Evolutionary conservation across 306 rosid genomes (phyloP).

Genomic region (Rubus idaeus): DNA sequence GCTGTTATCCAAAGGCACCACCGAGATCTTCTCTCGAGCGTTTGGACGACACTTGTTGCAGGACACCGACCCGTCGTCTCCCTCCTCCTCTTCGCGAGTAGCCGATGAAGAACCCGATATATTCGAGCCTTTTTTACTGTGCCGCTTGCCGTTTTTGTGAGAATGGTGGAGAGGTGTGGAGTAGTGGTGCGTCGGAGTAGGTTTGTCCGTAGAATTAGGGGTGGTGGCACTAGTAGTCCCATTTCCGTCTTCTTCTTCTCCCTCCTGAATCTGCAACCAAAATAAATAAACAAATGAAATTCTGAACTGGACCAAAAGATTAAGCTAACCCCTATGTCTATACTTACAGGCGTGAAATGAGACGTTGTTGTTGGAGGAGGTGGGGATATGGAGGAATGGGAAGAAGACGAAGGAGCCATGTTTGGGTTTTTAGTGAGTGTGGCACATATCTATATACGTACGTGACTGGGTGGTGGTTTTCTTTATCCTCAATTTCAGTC

Average conservation of each 20-base stretch:
- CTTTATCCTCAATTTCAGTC: neutral
- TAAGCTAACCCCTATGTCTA: neutral
- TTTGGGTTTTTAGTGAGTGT: neutral
- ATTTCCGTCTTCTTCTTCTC: constrained; percentile 47
- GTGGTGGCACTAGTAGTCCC: constrained; percentile 41
- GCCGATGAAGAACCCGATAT: constrained; percentile 23
- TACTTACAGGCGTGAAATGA: constrained; percentile 44
- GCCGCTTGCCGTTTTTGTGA: constrained; percentile 28
- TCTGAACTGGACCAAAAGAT: neutral
- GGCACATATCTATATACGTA: constrained; percentile 4
- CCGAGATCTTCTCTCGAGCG: constrained; percentile 76
- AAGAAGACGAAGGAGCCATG: constrained; percentile 39
- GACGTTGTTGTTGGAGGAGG: constrained; percentile 32
- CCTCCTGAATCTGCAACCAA: constrained; percentile 64
- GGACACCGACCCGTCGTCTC: constrained; percentile 50
- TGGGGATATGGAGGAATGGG: constrained; percentile 38
- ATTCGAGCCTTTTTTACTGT: constrained; percentile 48
- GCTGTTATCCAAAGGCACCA: constrained; percentile 66
- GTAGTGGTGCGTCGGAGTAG: constrained; percentile 38
- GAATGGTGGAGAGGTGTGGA: constrained; percentile 50
- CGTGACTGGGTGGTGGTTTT: neutral
- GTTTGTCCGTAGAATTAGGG: constrained; percentile 29
- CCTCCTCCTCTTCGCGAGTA: constrained; percentile 7
- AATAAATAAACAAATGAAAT: neutral
- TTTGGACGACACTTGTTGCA: constrained; percentile 93